Percentiles rank a stretch among this genome's conserved stretches.
These are phyloP conservation scores for Petasospora fabianii DNA, from an alignment of 1,139 yeast species.

Conservation along the genomic window DNA sequence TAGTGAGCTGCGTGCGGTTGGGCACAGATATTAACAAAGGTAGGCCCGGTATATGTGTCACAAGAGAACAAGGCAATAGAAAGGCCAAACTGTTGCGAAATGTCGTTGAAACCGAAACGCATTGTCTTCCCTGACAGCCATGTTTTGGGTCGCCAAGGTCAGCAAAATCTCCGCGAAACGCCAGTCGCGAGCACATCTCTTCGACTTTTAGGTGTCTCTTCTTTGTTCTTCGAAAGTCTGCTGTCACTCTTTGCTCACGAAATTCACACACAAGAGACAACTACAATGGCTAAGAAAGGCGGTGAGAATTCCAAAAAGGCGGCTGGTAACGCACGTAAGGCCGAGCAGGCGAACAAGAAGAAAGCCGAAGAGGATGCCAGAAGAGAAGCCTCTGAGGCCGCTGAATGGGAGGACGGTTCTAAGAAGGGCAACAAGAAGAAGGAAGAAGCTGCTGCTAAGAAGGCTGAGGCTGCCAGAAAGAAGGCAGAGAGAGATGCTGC, in stretches of 20 bases:
- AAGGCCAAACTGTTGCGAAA: too few relatives aligned
- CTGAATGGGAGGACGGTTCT: slow-evolving; percentile 69
- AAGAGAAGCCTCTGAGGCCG: slow-evolving; percentile 53
- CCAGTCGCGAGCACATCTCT: too few relatives aligned
- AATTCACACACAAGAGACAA: background rate
- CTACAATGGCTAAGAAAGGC: slow-evolving; percentile 53
- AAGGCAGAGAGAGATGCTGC: slow-evolving; percentile 61
- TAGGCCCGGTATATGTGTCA: too few relatives aligned
- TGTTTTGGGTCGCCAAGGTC: too few relatives aligned
- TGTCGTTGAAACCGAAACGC: too few relatives aligned
- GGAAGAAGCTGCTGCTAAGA: slow-evolving; percentile 57
- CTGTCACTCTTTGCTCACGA: too few relatives aligned
- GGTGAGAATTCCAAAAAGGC: slow-evolving; percentile 63
- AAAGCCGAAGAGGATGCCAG: slow-evolving; percentile 48
- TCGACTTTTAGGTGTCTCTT: background rate
- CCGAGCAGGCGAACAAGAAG: slow-evolving; percentile 62
- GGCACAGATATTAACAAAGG: too few relatives aligned
- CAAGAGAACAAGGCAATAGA: too few relatives aligned
- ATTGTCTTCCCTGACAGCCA: too few relatives aligned
- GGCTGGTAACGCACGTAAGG: slow-evolving; percentile 69
- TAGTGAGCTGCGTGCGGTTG: too few relatives aligned
- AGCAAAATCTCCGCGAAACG: too few relatives aligned
- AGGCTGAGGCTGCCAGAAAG: slow-evolving; percentile 61
- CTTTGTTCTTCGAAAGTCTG: too few relatives aligned
- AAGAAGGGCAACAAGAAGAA: slow-evolving; percentile 70